Percentiles rank a stretch among this genome's conserved stretches.
Evolutionary conservation across 495 filamentous ascomycete genomes (phyloP).

Genomic region (Lasiosphaeria hispida): DNA sequence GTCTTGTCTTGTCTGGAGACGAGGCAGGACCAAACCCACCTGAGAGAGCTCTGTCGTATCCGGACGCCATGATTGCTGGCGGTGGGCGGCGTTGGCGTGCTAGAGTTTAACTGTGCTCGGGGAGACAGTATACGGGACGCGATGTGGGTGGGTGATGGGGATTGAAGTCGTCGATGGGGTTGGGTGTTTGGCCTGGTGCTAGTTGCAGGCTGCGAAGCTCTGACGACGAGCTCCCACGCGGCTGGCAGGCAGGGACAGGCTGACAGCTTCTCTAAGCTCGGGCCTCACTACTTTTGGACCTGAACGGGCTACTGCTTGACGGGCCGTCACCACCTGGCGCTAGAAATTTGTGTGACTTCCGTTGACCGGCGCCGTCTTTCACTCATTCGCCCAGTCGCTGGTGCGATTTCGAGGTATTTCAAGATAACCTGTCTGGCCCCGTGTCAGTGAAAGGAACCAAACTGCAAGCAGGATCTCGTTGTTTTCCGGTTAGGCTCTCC

Average conservation of each 20-base stretch:
- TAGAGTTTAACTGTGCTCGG: not conserved
- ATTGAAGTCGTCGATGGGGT: slow-evolving; percentile 1
- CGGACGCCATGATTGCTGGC: slow-evolving; percentile 64
- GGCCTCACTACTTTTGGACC: slow-evolving; percentile 5
- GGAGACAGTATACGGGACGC: not conserved
- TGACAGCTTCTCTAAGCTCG: slow-evolving; percentile 18
- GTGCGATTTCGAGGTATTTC: not conserved
- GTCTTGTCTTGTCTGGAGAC: slow-evolving; percentile 10
- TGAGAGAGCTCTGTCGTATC: slow-evolving; percentile 92
- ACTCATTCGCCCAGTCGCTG: not conserved
- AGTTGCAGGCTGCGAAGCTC: slow-evolving; percentile 23
- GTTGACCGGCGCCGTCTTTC: slow-evolving; percentile 5
- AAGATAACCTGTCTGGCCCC: too few relatives aligned
- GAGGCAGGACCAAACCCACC: slow-evolving; percentile 54
- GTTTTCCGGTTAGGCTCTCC: too few relatives aligned
- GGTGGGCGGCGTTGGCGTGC: not conserved
- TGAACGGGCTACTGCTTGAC: too few relatives aligned
- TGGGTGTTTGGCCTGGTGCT: slow-evolving; percentile 11
- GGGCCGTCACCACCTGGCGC: slow-evolving; percentile 1
- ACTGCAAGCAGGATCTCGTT: too few relatives aligned
- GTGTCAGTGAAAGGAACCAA: too few relatives aligned
- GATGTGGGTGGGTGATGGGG: not conserved
- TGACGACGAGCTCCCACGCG: slow-evolving; percentile 24
- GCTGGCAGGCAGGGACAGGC: slow-evolving; percentile 10
- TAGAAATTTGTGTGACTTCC: not conserved